Evolutionary conservation across 768 basidiomycete genomes (phyloP), one percentile per base, ranked within the genome.

Genomic region (Pleurotus djamor): DNA sequence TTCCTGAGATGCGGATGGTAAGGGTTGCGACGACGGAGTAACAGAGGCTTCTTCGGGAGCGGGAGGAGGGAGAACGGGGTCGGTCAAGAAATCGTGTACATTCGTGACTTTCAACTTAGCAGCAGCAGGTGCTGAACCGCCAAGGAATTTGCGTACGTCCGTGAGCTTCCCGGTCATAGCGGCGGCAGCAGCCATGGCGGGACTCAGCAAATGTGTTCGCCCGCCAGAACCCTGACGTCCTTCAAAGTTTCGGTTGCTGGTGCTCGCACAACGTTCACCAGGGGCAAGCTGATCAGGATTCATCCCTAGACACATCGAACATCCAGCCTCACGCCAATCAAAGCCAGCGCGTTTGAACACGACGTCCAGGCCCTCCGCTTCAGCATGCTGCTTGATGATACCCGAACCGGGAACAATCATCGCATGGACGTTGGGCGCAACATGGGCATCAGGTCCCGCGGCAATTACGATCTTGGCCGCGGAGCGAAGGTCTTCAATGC

Each of bases 271-370:
- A 47, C 94, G 88, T 67, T 89, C 82, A 12, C 89, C 87, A 2
- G 92, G 91, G 14, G 83, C 80, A 52, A 96, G 78, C 68, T 94
- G 92, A 73, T 96, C 94, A 10, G 93, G 91, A 73, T 96, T 96
- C 94, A 96, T 96, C 44, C 93, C 94, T 64, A 96, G 73, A 74
- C 94, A 96, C 94, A 96, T 96, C 13, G 94, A 96, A 69, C 94
- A 96, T 36, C 94, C 94, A 35, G 94, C 94, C 73, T 96, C 94
- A 54, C 94, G 84, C 94, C 94, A 96, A 68, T 96, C 94, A 68
- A 95, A 96, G 35, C 94, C 94, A 37, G 94, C 94, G 47, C 89
- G 88, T 69, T 87, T 91, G 79, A 96, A 93, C 65, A 96, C 79
- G 57, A 80, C 79, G 66, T 95, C 92, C 60, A 96, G 78, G 28